Evolutionary conservation across 1,284 basidiomycete species (phyloP).

Genomic region (Cerrena zonata): DNA sequence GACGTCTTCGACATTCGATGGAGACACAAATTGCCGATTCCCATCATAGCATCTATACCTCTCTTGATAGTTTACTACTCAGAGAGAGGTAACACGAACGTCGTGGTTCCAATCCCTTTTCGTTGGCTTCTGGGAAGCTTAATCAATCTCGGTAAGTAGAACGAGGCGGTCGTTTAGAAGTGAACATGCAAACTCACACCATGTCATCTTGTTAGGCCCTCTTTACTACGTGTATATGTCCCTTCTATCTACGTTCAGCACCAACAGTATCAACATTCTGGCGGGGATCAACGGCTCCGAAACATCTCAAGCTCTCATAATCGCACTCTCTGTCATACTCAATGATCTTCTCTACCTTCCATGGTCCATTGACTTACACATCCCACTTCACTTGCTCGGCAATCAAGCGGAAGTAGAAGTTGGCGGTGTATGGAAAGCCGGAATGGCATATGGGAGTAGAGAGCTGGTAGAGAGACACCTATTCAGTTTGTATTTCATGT

Average conservation of each 20-base stretch:
- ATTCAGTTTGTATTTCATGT: constrained; percentile 93
- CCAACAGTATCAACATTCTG: constrained; percentile 98
- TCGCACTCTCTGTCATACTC: constrained; percentile 82
- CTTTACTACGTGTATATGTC: constrained; percentile 97
- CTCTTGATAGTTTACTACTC: constrained; percentile 95
- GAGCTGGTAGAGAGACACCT: constrained; percentile 88
- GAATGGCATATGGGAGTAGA: constrained; percentile 78
- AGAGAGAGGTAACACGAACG: constrained; percentile 85
- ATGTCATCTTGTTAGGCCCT: constrained; percentile 52
- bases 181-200: neutral
- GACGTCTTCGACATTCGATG: constrained; percentile 98
- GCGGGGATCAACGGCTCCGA: constrained; percentile 98
- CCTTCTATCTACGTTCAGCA: constrained; percentile 91
- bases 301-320: constrained; percentile 88
- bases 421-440: constrained; percentile 74
- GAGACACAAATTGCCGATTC: constrained; percentile 96
- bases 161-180: too few relatives aligned
- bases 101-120: constrained; percentile 86
- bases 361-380: constrained; percentile 66
- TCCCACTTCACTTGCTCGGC: constrained; percentile 67
- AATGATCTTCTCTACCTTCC: constrained; percentile 93
- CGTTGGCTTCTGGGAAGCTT: constrained; percentile 69
- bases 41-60: constrained; percentile 90
- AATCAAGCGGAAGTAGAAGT: constrained; percentile 60
- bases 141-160: constrained; percentile 76